These are phyloP conservation scores for Daedaleopsis sinensis DNA, from an alignment of 768 basidiomycete genomes.

Conservation along the genomic window DNA sequence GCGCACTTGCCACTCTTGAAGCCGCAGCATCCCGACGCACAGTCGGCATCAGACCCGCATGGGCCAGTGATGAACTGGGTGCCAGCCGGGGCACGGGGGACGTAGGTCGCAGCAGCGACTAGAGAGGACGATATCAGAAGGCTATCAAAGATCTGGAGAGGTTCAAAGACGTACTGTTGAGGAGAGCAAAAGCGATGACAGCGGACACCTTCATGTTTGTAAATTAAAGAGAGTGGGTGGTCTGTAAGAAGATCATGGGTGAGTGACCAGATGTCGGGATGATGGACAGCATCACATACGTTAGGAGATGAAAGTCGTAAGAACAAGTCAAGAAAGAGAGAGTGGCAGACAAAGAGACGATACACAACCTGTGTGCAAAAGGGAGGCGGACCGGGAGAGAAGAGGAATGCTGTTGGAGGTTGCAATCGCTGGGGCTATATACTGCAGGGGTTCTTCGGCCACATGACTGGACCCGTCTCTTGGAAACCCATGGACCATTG, in stretches of 20 bases:
- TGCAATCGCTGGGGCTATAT: neutral
- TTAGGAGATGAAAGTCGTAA: slow-evolving; percentile 1
- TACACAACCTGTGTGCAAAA: slow-evolving; percentile 1
- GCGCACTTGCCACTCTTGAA: slow-evolving; percentile 29
- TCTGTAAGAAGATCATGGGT: neutral
- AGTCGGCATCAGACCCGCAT: slow-evolving; percentile 23
- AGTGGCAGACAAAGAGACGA: slow-evolving; percentile 1
- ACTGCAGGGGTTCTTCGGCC: neutral
- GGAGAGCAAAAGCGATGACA: slow-evolving; percentile 8
- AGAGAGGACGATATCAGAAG: neutral
- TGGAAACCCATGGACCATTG: no score
- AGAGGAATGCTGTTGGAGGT: neutral
- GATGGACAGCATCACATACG: neutral
- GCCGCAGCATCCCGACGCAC: slow-evolving; percentile 26
- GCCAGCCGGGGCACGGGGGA: slow-evolving; percentile 12
- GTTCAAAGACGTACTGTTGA: slow-evolving; percentile 2
- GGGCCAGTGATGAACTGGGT: slow-evolving; percentile 25
- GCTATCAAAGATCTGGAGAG: neutral
- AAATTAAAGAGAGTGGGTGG: slow-evolving; percentile 2
- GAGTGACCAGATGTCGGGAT: neutral
- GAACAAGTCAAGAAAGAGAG: neutral
- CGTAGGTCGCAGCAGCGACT: slow-evolving; percentile 15
- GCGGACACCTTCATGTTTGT: slow-evolving; percentile 14
- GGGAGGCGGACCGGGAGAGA: neutral
- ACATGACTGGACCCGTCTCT: neutral